phyloP scores from a whole-genome alignment of 2,329 filamentous ascomycete species.

The Fusarium phyllophilum region DNA sequence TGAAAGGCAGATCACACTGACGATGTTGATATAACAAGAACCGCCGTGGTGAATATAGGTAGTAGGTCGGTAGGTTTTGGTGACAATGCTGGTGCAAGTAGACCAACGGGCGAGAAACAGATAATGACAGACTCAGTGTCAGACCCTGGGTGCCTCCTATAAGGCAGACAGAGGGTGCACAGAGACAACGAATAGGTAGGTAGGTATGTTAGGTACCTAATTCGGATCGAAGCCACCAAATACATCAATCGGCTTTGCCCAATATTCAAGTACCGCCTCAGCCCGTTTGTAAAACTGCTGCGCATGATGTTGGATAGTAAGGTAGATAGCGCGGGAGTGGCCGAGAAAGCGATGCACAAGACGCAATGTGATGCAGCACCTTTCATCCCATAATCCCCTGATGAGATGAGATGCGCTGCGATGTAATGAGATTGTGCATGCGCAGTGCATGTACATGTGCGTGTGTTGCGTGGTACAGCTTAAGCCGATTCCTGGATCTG shows the following conservation, averaged over 20 bases:
- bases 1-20: neutral
- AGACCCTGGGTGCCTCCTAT: constrained; percentile 14
- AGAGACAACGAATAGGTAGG: neutral
- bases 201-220: neutral
- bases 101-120: neutral
- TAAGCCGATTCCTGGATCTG: constrained; percentile 31
- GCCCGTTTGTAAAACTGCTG: constrained; percentile 23
- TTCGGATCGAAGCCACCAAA: constrained; percentile 10
- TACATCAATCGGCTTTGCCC: constrained; percentile 1
- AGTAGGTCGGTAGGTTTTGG: neutral
- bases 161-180: constrained; percentile 20
- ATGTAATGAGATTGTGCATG: constrained; percentile 12
- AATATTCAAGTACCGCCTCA: constrained; percentile 22
- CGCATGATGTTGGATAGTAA: constrained; percentile 5
- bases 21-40: neutral
- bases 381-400: constrained; percentile 13
- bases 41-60: neutral
- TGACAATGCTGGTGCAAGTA: neutral
- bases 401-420: neutral
- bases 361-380: constrained; percentile 38
- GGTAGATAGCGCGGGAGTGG: constrained; percentile 37
- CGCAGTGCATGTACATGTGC: constrained; percentile 2
- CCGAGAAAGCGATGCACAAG: constrained; percentile 38
- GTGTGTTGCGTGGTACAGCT: constrained; percentile 39
- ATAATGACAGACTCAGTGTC: constrained; percentile 2